A percentile compares a stretch with the other conserved stretches of the same genome.
phyloP scores from a whole-genome alignment of 305 asterid genomes.

The Fraxinus ornus region DNA sequence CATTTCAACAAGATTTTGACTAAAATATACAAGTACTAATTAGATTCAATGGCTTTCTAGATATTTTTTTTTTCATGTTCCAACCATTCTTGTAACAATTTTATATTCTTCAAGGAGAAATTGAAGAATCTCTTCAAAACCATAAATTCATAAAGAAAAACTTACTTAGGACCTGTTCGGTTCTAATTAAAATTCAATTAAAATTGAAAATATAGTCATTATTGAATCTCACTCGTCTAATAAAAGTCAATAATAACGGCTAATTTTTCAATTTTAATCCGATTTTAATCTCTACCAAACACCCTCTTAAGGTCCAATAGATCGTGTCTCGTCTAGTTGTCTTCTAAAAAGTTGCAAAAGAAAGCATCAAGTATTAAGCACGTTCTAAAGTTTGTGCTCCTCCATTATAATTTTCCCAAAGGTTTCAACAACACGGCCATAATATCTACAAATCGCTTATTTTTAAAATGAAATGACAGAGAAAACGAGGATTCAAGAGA shows the following conservation, averaged over 20 bases:
- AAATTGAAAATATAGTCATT: no score
- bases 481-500: neutral
- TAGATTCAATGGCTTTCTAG: neutral
- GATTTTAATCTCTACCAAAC: no score
- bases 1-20: neutral
- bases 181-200: no score
- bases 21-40: neutral
- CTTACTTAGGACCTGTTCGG: no score
- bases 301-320: no score
- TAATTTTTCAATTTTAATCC: no score
- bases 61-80: neutral
- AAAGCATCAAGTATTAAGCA: neutral
- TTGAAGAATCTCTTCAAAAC: neutral
- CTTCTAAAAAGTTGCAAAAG: neutral
- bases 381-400: neutral
- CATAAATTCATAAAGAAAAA: neutral
- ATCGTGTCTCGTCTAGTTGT: no score
- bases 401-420: neutral
- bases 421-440: neutral
- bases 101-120: neutral
- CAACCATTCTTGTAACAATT: neutral
- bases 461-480: neutral
- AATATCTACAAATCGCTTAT: no score
- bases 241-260: no score
- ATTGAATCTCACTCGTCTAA: no score